phyloP scores from a whole-genome alignment of 495 filamentous ascomycete species.

The Lichenothelia convexa region DNA sequence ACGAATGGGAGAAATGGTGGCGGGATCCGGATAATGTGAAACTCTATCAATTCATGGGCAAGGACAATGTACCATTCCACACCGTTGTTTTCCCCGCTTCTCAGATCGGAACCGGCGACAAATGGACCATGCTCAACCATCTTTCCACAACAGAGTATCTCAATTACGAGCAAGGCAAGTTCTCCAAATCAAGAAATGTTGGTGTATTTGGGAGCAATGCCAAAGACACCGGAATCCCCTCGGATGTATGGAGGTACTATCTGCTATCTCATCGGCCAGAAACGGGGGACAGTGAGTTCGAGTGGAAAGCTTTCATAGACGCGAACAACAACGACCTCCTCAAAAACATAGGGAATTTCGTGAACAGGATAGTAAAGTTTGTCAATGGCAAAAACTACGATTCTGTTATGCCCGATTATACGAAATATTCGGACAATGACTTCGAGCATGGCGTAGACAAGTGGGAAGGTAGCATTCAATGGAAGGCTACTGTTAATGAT shows the following conservation, averaged over 20 bases:
- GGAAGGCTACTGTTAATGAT: slow-evolving; percentile 40
- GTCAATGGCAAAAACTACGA: slow-evolving; percentile 52
- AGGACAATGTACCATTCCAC: slow-evolving; percentile 87
- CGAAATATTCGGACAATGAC: slow-evolving; percentile 23
- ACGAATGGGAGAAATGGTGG: slow-evolving; percentile 90
- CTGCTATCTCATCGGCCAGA: slow-evolving; percentile 74
- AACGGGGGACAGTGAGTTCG: slow-evolving; percentile 69
- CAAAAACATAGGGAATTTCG: slow-evolving; percentile 77
- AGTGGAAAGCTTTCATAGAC: slow-evolving; percentile 68
- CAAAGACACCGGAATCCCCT: slow-evolving; percentile 64
- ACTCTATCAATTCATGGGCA: slow-evolving; percentile 92
- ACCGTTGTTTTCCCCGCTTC: slow-evolving; percentile 76
- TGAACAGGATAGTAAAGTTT: slow-evolving; percentile 81
- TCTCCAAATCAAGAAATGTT: slow-evolving; percentile 74
- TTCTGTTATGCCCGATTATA: slow-evolving; percentile 52
- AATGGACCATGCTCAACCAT: slow-evolving; percentile 78
- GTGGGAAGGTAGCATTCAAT: slow-evolving; percentile 6
- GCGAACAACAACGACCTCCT: slow-evolving; percentile 78
- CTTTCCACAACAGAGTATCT: slow-evolving; percentile 83
- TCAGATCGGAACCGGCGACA: slow-evolving; percentile 60
- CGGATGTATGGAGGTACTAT: slow-evolving; percentile 85
- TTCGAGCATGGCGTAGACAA: slow-evolving; percentile 26
- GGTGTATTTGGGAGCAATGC: slow-evolving; percentile 84
- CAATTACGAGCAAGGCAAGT: slow-evolving; percentile 87
- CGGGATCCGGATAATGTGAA: slow-evolving; percentile 67